A percentile compares a stretch with the other conserved stretches of the same genome.
Conservation (phyloP, 148 eudicot species). For the Rhododendron vialii region DNA sequence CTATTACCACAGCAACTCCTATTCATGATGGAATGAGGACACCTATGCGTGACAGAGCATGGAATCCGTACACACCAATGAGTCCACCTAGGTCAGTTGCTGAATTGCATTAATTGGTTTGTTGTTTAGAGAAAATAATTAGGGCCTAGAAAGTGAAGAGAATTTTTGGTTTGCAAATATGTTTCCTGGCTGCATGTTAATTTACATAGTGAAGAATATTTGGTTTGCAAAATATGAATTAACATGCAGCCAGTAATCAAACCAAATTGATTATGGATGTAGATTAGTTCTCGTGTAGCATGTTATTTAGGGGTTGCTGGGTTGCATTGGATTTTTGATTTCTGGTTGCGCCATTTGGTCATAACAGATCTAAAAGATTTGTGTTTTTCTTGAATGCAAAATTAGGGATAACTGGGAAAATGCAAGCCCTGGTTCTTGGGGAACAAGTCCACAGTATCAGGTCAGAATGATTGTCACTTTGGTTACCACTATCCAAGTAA, state of each 20-base stretch:
- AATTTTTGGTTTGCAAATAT: too few relatives aligned
- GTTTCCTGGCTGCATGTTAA: not conserved
- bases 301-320: not conserved
- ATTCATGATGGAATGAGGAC: conserved; percentile 98
- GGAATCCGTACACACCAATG: conserved; percentile 98
- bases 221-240: too few relatives aligned
- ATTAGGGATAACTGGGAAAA: conserved; percentile 96
- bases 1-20: conserved; percentile 60
- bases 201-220: too few relatives aligned
- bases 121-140: not conserved
- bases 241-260: too few relatives aligned
- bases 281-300: not conserved
- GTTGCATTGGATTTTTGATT: not conserved
- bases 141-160: not conserved
- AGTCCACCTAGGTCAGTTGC: conserved; percentile 74
- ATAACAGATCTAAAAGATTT: not conserved
- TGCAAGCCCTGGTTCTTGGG: conserved; percentile 94
- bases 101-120: not conserved
- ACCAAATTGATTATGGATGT: not conserved
- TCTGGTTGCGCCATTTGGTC: conserved; percentile 2
- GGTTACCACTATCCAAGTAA: not conserved
- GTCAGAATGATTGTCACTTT: conserved; percentile 29
- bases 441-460: conserved; percentile 84
- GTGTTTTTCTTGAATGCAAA: conserved; percentile 7
- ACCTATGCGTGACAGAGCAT: conserved; percentile 95